Percentiles rank a stretch among this genome's conserved stretches.
These are phyloP conservation scores for Oryza coarctata DNA, from an alignment of 176 grass and related monocot genomes.

Conservation along the genomic window DNA sequence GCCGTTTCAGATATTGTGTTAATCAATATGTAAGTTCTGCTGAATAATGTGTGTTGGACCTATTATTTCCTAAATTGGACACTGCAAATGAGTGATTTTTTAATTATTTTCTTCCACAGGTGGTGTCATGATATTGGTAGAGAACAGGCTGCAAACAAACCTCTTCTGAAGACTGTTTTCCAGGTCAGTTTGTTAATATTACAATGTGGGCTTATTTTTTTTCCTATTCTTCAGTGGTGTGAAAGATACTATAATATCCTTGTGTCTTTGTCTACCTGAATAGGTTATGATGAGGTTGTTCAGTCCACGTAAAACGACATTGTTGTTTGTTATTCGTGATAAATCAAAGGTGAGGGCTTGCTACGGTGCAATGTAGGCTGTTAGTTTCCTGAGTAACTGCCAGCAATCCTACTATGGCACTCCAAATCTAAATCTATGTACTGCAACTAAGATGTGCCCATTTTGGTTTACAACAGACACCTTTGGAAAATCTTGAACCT, in stretches of 20 bases:
- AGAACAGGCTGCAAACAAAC: conserved; percentile 99
- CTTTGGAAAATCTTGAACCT: conserved; percentile 89
- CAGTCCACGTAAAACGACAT: conserved; percentile 92
- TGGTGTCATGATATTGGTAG: conserved; percentile 99
- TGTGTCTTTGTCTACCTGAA: conserved; percentile 12
- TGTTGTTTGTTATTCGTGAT: conserved; percentile 97
- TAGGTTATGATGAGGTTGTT: conserved; percentile 99
- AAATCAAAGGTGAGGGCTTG: conserved; percentile 73
- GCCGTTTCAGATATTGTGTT: conserved; percentile 97
- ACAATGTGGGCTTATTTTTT: conserved; percentile 1
- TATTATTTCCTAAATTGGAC: conserved; percentile 23
- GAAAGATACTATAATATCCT: conserved; percentile 9
- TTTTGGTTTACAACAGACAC: conserved; percentile 67
- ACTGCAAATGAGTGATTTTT: conserved; percentile 10
- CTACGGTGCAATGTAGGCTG: conserved; percentile 10
- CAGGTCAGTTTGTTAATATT: conserved; percentile 55
- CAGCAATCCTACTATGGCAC: conserved; percentile 7
- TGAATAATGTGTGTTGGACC: background rate
- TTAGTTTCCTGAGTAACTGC: background rate
- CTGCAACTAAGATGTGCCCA: background rate
- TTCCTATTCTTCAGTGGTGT: background rate
- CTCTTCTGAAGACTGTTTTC: conserved; percentile 98
- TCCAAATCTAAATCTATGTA: conserved; percentile 20
- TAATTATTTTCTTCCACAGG: conserved; percentile 47
- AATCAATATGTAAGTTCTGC: conserved; percentile 90